These are phyloP conservation scores for Licmophora abbreviata DNA, from an alignment of 108 stramenopile genomes.

Conservation along the genomic window DNA sequence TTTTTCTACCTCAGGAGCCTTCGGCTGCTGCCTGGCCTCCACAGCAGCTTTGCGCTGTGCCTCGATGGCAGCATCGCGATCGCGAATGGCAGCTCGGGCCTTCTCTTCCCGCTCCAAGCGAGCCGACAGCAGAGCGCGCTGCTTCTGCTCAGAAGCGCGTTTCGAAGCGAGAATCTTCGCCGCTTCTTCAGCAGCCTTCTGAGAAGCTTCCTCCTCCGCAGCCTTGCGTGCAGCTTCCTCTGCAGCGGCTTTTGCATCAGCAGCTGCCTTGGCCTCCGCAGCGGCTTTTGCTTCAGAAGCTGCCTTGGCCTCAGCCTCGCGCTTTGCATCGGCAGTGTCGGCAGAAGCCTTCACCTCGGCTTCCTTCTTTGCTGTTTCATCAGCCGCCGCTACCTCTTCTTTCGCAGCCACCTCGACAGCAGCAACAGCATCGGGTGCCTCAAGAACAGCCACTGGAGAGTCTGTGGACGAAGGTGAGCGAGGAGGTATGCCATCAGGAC, in stretches of 20 bases:
- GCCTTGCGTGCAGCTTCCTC: neutral
- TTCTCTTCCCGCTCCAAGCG: neutral
- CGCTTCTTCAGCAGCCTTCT: neutral
- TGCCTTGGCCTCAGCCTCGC: constrained; percentile 8
- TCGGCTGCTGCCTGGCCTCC: neutral
- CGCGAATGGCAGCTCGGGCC: neutral
- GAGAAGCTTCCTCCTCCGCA: neutral
- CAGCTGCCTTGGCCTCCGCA: constrained; percentile 14
- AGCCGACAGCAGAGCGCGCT: neutral
- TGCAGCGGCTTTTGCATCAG: constrained; percentile 5
- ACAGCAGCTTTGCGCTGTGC: constrained; percentile 7
- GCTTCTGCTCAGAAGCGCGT: neutral
- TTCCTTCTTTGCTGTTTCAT: neutral
- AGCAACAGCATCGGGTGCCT: no score
- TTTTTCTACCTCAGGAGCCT: neutral
- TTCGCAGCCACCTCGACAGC: no score
- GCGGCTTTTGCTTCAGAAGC: constrained; percentile 12
- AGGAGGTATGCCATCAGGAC: no score
- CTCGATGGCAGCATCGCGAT: neutral
- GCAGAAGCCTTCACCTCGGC: constrained; percentile 10
- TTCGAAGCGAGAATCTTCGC: neutral
- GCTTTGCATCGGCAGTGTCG: constrained; percentile 10
- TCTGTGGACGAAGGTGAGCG: no score
- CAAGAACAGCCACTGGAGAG: no score
- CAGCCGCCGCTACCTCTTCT: constrained; percentile 1